Evolutionary conservation across 495 filamentous ascomycete genomes (phyloP), one percentile per base, ranked within the genome.

Genomic region (Podospora didyma): DNA sequence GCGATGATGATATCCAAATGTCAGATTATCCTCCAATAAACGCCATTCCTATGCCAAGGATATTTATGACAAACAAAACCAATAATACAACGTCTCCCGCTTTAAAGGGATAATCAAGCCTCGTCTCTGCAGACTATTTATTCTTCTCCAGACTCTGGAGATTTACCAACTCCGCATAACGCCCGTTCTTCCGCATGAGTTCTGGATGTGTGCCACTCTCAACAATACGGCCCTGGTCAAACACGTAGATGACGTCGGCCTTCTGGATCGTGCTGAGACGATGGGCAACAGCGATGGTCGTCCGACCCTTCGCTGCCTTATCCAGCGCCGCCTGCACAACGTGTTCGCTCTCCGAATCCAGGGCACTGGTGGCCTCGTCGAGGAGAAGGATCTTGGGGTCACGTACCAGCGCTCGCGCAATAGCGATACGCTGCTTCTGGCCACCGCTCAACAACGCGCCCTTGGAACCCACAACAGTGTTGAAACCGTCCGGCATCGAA

Each of bases 401-500:
- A 19, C 90, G 84, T 9, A 94, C 77, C 17, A 94, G 77, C 0
- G 90, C 89, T 21, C 90, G 79, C 4, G 90, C 90, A 52, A 96
- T 89, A 0, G 87, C 82, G 31, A 96, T 73, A 22, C 90, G 80
- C 69, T 94, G 90, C 67, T 86, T 86, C 71, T 96, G 90, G 0
- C 90, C 90, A 12, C 90, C 90, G 1, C 83, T 88, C 46, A 96
- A 79, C 49, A 82, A 75, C 14, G 81, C 77, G 5, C 88, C 88
- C 60, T 83, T 83, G 19, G 79, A 80, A 0, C 89, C 88, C 34
- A 87, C 84, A 7, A 75, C 63, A 0, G 88, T 90, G 51, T 79
- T 71, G 62, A 85, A 83, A 0, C 85, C 84, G 9, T 83, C 75
- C 0, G 88, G 87, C 5, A 89, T 70, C 1, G 82, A 83, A 7